Base-by-base conservation (phyloP, 768 basidiomycete species). In the Phanerodontia chrysosporium region DNA sequence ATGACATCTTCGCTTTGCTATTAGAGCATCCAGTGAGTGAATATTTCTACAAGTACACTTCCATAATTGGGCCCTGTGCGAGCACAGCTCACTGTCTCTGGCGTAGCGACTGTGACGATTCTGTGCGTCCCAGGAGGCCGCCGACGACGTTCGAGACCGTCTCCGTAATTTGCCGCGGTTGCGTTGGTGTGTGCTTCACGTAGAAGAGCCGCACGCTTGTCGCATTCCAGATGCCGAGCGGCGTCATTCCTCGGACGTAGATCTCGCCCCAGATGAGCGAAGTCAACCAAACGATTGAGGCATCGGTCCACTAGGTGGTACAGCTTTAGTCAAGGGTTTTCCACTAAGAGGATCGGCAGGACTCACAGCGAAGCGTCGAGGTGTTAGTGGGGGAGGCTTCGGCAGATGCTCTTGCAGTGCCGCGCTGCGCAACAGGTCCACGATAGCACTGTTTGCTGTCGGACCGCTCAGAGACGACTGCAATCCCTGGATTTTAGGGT, bases 241-340 rank as follows among this genome's bases (percentile, higher is more conserved):
- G 89, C 1, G 87, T 83, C 84, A 95, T 90, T 5, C 87, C 90
- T 49, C 89, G 87, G 22, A 97, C 89, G 69, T 95, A 99, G 21
- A 96, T 83, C 69, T 95, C 92, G 42, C 97, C 95, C 95, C 96
- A 99, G 22, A 95, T 86, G 55, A 98, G 75, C 0, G 92, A 94
- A 3, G 94, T 91, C 36, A 96, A 79, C 96, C 97, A 98, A 18
- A 95, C 81, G 59, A 90, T 78, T 2, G 93, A 95, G 1, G 92
- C 87, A 64, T 95, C 90, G 13, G 94, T 90, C 95, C 95, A 97
- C 92, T 95, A n/a, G n/a, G n/a, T n/a, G n/a, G 58, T 9, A 30
- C n/a, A 32, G 44, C 58, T 27, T 57, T 55, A 49, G 32, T 58
- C 30, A 56, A n/a, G n/a, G n/a, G n/a, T 1, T 3, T 30, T 18